A percentile compares a stretch with the other conserved stretches of the same genome.
These are phyloP conservation scores for Lentinula sp. DNA, from an alignment of 768 basidiomycete genomes.

Conservation along the genomic window DNA sequence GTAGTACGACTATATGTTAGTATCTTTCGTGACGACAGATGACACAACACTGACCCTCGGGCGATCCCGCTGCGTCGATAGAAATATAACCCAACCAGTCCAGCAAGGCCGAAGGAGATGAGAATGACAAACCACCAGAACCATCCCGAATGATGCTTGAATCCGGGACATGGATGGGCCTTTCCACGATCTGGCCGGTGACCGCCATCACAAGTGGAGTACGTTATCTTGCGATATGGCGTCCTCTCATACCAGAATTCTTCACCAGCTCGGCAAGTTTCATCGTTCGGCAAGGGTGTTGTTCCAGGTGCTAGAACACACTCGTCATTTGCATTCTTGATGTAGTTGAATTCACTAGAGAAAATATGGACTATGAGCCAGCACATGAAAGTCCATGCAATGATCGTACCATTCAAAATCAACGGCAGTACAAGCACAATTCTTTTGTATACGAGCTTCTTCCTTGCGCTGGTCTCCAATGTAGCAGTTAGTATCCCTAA, in stretches of 20 bases:
- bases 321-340: constrained; percentile 57
- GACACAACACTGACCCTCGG: constrained; percentile 54
- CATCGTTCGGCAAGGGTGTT: constrained; percentile 53
- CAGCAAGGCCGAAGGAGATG: constrained; percentile 74
- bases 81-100: constrained; percentile 76
- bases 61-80: constrained; percentile 67
- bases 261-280: constrained; percentile 52
- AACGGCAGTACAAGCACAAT: constrained; percentile 63
- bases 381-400: too few species aligned
- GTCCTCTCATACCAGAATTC: constrained; percentile 95
- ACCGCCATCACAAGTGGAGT: constrained; percentile 84
- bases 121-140: constrained; percentile 83
- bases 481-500: constrained; percentile 73
- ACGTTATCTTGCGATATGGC: constrained; percentile 83
- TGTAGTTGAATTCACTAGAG: constrained; percentile 87
- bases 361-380: background rate
- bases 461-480: constrained; percentile 67
- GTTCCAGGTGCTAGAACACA: constrained; percentile 79
- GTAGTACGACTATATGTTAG: background rate
- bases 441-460: constrained; percentile 46
- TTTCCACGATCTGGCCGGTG: constrained; percentile 69
- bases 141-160: constrained; percentile 61
- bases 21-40: constrained; percentile 1
- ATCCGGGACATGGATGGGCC: constrained; percentile 75
- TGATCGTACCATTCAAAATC: constrained; percentile 91